Evolutionary conservation across 2,329 filamentous ascomycete genomes (phyloP).

Genomic region (Mycosphaerella sp.): DNA sequence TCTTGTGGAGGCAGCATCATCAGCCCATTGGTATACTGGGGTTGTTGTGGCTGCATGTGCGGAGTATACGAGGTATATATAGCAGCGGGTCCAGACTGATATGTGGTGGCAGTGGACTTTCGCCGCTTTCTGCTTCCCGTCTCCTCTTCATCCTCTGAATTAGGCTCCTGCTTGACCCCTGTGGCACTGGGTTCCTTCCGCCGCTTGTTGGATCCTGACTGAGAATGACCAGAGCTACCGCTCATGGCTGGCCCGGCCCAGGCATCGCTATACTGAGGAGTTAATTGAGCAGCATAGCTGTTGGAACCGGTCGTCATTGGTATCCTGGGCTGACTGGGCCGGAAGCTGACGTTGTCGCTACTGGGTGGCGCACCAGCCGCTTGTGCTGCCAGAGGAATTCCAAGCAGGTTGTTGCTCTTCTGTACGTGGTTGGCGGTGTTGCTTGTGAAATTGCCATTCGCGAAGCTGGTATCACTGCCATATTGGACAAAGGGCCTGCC

Average conservation of each 20-base stretch:
- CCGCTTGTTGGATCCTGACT: conserved; percentile 2
- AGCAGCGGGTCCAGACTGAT: neutral
- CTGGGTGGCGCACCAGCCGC: conserved; percentile 6
- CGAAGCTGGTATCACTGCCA: conserved; percentile 12
- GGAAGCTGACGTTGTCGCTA: neutral
- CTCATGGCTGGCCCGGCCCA: conserved; percentile 1
- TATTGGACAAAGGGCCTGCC: conserved; percentile 5
- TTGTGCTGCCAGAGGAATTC: conserved; percentile 6
- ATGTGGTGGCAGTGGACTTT: conserved; percentile 4
- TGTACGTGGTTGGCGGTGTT: conserved; percentile 6
- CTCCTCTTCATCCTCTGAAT: conserved; percentile 6
- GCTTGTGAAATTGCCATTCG: conserved; percentile 7
- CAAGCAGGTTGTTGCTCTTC: conserved; percentile 9
- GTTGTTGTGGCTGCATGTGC: conserved; percentile 3
- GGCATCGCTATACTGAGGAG: conserved; percentile 1
- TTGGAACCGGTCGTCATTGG: neutral
- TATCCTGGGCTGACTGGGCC: neutral
- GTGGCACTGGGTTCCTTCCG: neutral
- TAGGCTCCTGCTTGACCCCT: conserved; percentile 10
- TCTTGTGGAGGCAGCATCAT: conserved; percentile 6
- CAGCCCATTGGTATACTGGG: conserved; percentile 1
- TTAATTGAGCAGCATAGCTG: neutral
- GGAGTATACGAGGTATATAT: conserved; percentile 2
- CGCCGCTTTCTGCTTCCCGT: conserved; percentile 1
- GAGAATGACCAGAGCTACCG: neutral